Evolutionary conservation across 202 grass and related monocot species (phyloP), one percentile per base, ranked within the genome.

Genomic region (Schoenoplectus triqueter): DNA sequence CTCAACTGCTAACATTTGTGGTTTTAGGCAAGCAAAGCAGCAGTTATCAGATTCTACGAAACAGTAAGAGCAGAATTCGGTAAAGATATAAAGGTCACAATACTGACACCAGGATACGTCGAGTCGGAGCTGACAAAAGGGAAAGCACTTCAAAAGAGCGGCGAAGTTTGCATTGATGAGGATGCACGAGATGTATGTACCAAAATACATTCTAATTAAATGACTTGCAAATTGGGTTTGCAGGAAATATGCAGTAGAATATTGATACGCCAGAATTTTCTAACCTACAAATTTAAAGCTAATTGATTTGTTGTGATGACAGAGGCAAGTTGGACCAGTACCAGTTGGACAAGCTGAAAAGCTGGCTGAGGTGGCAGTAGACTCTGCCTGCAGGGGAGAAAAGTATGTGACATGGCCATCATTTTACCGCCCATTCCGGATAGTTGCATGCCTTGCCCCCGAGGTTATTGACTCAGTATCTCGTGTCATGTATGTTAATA

Each of bases 21-120:
- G 8, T 31, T 79, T 45, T 88, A 95, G 93, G 93, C 93, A 20
- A 95, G 91, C 91, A 95, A 95, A 74, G 93, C 93, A 3, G 93
- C 93, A 0, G 41, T 66, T 64, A 66, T 89, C 2, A 95, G 70
- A n/a, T 95, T 95, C 78, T 95, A 89, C 55, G 87, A 95, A 51
- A 91, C 93, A 1, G 82, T 93, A 2, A 44, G 93, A 86, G 86
- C 92, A 80, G 93, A 95, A 66, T 87, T 95, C 0, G 81, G 86
- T 51, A 47, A 72, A 51, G 86, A 91, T 39, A 47, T 92, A 49
- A 82, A 42, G 81, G 74, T 95, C 22, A 95, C 91, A 0, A 87
- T 91, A 83, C 21, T 93, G 69, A 89, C 73, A 82, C 91, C 2
- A 0, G 93, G 93, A 44, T 78, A 84, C 51, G 86, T 95, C 1